Conservation (phyloP, 805 yeast genomes). For the Maudiozyma saulgeensis region DNA sequence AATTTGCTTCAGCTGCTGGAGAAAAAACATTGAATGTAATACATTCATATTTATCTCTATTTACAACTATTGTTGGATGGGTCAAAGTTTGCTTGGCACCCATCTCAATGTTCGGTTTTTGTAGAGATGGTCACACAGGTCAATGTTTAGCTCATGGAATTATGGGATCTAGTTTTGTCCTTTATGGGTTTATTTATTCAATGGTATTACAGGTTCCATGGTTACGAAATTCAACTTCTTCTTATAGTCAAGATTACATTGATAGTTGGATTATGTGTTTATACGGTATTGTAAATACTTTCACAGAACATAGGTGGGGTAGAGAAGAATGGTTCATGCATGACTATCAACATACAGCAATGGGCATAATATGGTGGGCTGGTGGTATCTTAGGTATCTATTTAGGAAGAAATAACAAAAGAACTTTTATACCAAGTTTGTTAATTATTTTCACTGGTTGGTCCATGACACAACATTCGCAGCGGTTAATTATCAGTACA, state of each 20-base stretch:
- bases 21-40: conserved; percentile 24
- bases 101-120: conserved; percentile 77
- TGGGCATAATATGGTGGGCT: conserved; percentile 96
- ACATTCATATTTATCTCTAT: conserved; percentile 40
- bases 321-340: conserved; percentile 81
- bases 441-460: conserved; percentile 84
- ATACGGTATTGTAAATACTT: conserved; percentile 92
- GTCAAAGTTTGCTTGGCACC: conserved; percentile 74
- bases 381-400: conserved; percentile 83
- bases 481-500: conserved; percentile 66
- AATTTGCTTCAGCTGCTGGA: conserved; percentile 32
- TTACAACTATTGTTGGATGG: conserved; percentile 56
- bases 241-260: conserved; percentile 71
- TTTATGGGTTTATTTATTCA: conserved; percentile 64
- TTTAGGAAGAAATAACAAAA: conserved; percentile 54
- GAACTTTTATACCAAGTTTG: conserved; percentile 73
- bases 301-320: conserved; percentile 96
- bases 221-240: conserved; percentile 44
- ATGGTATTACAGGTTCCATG: conserved; percentile 65
- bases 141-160: conserved; percentile 96
- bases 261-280: conserved; percentile 71
- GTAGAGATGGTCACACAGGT: conserved; percentile 75
- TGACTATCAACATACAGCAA: conserved; percentile 88
- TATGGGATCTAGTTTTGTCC: conserved; percentile 84
- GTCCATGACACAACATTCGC: conserved; percentile 88